Evolutionary conservation across 306 rosid genomes (phyloP).

Genomic region (Sechiopsis laciniata): DNA sequence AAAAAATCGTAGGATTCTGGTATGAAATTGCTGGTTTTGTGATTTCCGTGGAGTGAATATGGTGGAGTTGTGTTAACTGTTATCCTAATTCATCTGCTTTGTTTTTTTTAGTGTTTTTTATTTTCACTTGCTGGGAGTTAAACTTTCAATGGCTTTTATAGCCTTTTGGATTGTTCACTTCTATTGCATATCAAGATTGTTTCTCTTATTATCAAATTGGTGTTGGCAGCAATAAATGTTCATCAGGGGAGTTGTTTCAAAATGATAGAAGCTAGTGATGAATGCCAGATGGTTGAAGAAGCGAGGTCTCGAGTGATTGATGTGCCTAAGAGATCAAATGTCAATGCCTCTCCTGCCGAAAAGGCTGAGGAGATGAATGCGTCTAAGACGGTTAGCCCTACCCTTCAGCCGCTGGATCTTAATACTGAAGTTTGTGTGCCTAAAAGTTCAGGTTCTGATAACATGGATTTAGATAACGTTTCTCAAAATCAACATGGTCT

Average conservation of each 20-base stretch:
- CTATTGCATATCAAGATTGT: constrained; percentile 6
- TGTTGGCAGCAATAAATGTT: constrained; percentile 34
- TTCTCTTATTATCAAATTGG: constrained; percentile 7
- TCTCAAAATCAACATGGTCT: constrained; percentile 17
- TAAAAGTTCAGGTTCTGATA: constrained; percentile 26
- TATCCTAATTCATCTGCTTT: background rate
- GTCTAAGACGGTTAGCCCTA: constrained; percentile 18
- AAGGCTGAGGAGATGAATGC: constrained; percentile 25
- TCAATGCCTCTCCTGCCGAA: constrained; percentile 35
- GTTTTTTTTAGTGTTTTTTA: background rate
- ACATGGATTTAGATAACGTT: constrained; percentile 33
- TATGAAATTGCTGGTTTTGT: background rate
- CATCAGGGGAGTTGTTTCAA: constrained; percentile 17
- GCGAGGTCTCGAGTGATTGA: constrained; percentile 41
- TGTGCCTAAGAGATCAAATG: constrained; percentile 32
- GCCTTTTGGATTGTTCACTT: constrained; percentile 9
- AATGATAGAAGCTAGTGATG: constrained; percentile 34
- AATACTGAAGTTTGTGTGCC: constrained; percentile 37
- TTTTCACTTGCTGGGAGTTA: background rate
- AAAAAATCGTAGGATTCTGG: background rate
- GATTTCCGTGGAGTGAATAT: background rate
- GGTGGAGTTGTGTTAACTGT: background rate
- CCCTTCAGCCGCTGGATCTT: constrained; percentile 41
- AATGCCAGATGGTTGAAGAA: constrained; percentile 29
- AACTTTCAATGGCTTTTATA: constrained; percentile 2